Evolutionary conservation across 192 early-diverging fungal genomes (phyloP).

Genomic region (Cetraspora pellucida): DNA sequence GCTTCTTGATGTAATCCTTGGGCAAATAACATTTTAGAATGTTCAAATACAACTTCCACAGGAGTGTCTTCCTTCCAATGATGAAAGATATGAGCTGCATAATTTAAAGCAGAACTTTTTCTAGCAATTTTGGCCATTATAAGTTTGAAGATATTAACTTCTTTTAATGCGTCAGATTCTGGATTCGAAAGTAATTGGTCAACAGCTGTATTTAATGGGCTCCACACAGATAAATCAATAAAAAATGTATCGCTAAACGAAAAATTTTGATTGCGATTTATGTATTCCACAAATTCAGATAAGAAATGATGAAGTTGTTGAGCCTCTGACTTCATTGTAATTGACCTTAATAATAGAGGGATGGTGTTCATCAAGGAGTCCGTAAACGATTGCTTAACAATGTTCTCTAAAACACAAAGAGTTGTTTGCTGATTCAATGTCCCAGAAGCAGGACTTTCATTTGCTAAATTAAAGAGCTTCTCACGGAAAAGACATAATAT

Average conservation of each 20-base stretch:
- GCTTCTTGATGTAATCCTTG: conserved; percentile 17
- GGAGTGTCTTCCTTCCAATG: conserved; percentile 8
- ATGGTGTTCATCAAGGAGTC: neutral
- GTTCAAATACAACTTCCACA: conserved; percentile 18
- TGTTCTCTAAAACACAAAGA: neutral
- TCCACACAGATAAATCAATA: conserved; percentile 18
- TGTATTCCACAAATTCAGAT: neutral
- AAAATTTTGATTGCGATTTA: neutral
- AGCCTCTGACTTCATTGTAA: neutral
- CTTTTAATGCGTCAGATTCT: neutral
- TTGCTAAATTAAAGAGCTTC: neutral
- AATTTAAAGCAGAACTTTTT: conserved; percentile 15
- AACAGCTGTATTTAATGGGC: conserved; percentile 10
- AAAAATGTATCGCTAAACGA: conserved; percentile 7
- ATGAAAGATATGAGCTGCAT: neutral
- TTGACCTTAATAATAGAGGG: neutral
- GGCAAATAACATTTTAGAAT: conserved; percentile 22
- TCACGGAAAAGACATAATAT: neutral
- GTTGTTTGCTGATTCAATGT: neutral
- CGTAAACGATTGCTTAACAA: neutral
- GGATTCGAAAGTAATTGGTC: neutral
- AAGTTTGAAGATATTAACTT: conserved; percentile 6
- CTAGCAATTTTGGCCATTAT: conserved; percentile 24
- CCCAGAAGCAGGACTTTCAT: neutral
- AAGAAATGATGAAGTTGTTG: neutral